Base-by-base conservation (phyloP, 202 grass and related monocot species). In the Dendrocalamus latiflorus region DNA sequence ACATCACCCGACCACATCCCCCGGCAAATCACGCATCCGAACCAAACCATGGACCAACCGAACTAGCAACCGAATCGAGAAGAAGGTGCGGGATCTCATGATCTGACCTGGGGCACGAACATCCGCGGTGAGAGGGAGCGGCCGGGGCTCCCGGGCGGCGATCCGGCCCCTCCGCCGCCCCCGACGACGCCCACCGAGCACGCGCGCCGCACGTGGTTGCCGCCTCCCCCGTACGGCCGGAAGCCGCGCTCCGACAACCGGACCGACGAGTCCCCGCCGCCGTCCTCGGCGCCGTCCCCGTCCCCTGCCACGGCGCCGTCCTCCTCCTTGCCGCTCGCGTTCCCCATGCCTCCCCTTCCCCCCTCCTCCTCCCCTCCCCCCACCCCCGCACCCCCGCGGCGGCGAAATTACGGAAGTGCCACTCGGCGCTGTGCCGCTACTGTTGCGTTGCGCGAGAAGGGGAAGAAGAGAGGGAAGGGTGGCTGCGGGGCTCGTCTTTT, bases 21-120 rank as follows among this genome's bases (percentile, higher is more conserved):
- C 74, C 43, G 63, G 30, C 38, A 58, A 56, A 65, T 58, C 48
- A 85, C 30, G 84, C 86, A 82, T 36, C 60, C 44, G 42, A 77
- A 38, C 74, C 25, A 53, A 65, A 72, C 63, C 45, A 11, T 30
- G 60, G 47, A 68, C 39, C 68, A 66, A 89, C 17, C 62, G 11
- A 72, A 64, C 51, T 14, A 77, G 81, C 70, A 75, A 80, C 6
- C 36, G 70, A 77, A 86, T 47, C 28, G 66, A 65, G 38, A 53
- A 3, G 62, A 20, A 18, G 17, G 38, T 0, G 54, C 45, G 78
- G 39, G 81, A 91, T 87, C 85, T 84, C 48, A 77, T 85, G 89
- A 88, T 88, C 74, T 86, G 82, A 86, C 93, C 93, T 96, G 93
- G 70, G 93, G 90, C 69, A 91, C 83, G 83, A 96, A 96, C 90